Evolutionary conservation across 805 yeast species (phyloP).

Genomic region (Yarrowia deformans): DNA sequence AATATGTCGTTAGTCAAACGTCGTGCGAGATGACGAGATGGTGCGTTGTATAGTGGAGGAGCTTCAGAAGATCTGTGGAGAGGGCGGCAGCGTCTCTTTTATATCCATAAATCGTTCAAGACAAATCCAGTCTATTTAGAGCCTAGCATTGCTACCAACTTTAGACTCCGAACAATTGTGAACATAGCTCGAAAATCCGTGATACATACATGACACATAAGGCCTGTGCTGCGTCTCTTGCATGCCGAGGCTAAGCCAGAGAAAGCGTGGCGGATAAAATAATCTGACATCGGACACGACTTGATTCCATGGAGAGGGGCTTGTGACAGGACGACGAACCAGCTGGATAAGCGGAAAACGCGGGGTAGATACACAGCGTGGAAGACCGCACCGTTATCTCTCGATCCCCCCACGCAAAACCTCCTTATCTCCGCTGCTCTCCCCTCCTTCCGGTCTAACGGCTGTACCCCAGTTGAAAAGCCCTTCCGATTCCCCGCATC

Average conservation of each 20-base stretch:
- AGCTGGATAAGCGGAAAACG: neutral
- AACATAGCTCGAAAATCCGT: slow-evolving; percentile 32
- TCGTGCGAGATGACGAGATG: neutral
- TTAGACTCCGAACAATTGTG: slow-evolving; percentile 38
- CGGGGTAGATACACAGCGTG: neutral
- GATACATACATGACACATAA: slow-evolving; percentile 22
- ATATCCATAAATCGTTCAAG: neutral
- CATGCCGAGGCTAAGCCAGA: slow-evolving; percentile 33
- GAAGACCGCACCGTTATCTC: neutral
- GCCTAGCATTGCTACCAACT: slow-evolving; percentile 38
- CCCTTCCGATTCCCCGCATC: slow-evolving; percentile 37
- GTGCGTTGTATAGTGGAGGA: neutral
- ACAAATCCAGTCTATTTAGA: neutral
- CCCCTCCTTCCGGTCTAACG: slow-evolving; percentile 33
- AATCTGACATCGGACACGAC: neutral
- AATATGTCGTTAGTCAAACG: slow-evolving; percentile 19
- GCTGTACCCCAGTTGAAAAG: slow-evolving; percentile 35
- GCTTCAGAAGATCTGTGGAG: neutral
- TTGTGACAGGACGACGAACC: neutral
- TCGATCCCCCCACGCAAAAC: neutral
- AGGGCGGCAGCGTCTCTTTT: slow-evolving; percentile 19
- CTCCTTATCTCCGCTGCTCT: neutral
- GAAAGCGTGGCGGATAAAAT: slow-evolving; percentile 20
- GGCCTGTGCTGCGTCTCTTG: slow-evolving; percentile 1
- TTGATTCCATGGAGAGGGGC: too few species aligned